Percentiles rank a stretch among this genome's conserved stretches.
Conservation (phyloP, 805 yeast genomes). For the Pachysolen tannophilus region DNA sequence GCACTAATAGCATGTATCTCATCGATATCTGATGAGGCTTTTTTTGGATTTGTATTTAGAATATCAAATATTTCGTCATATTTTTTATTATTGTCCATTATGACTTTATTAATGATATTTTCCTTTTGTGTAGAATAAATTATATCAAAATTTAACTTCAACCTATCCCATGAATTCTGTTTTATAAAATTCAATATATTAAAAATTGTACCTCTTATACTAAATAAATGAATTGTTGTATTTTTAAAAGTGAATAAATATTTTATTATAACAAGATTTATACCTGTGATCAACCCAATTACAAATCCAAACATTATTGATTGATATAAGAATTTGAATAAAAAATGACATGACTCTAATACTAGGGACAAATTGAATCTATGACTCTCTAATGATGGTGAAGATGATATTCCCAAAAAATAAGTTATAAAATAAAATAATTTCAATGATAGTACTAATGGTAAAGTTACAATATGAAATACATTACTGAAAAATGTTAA, state of each 20-base stretch:
- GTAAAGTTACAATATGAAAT: background rate
- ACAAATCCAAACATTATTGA: slow-evolving; percentile 8
- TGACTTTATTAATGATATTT: background rate
- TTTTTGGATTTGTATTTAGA: background rate
- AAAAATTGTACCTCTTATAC: background rate
- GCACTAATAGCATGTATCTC: background rate
- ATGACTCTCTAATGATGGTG: too few species aligned
- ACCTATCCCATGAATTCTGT: background rate
- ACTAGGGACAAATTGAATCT: too few species aligned
- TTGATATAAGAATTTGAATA: slow-evolving; percentile 7
- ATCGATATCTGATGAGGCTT: background rate
- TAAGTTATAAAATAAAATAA: background rate
- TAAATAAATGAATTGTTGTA: background rate
- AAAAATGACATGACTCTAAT: slow-evolving; percentile 1
- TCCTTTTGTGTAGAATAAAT: too few species aligned
- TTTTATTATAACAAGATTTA: slow-evolving; percentile 1
- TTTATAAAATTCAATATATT: background rate
- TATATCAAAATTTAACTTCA: slow-evolving; percentile 1
- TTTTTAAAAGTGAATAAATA: slow-evolving; percentile 6
- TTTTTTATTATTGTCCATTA: background rate
- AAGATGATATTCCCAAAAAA: too few species aligned
- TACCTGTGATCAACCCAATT: slow-evolving; percentile 5
- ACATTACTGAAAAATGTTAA: background rate
- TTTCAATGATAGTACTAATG: slow-evolving; percentile 2
- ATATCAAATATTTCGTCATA: background rate